Evolutionary conservation across 1,139 yeast genomes (phyloP), one percentile per base, ranked within the genome.

Genomic region (Geotrichum aggregatum): DNA sequence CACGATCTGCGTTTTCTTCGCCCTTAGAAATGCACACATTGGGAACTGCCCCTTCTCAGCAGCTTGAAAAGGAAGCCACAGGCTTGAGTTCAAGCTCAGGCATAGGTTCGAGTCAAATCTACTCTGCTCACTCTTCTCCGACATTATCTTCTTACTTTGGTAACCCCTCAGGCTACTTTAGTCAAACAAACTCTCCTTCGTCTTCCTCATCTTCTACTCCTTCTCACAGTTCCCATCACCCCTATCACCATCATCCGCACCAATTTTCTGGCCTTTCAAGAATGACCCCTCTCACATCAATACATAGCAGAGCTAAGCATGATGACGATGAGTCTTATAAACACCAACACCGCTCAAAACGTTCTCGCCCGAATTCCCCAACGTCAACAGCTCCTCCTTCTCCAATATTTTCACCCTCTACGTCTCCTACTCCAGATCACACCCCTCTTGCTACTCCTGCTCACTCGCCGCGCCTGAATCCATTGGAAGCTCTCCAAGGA

Each of bases 41-140:
- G 56, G 95, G 94, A 3, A 79, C 84, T 24, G 94, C 95, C 2
- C 95, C 95, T 1, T 78, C 89, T 4, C 86, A 85, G 63, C 92
- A 86, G 65, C 74, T 87, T 52, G 84, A 77, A 61, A 75, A 76
- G 42, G 79, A 76, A 54, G 59, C 41, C 16, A 21, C 44, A 19
- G 28, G 28, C 24, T 22, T 44, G 2, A 24, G 46, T 34, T 47
- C 58, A 42, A 28, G 34, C 36, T 30, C 10, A n/a, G n/a, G n/a
- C n/a, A n/a, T n/a, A n/a, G n/a, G n/a, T n/a, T n/a, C n/a, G n/a
- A n/a, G n/a, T n/a, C n/a, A n/a, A n/a, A 30, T 56, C 31, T 43
- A 78, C 61, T 67, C 71, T 44, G 78, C 82, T 10, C 79, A 77
- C 63, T 82, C 87, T 1, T 73, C 84, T 39, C 89, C 89, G 1